Base-by-base conservation (phyloP, 345 rosid genomes). In the Salix dunnii region DNA sequence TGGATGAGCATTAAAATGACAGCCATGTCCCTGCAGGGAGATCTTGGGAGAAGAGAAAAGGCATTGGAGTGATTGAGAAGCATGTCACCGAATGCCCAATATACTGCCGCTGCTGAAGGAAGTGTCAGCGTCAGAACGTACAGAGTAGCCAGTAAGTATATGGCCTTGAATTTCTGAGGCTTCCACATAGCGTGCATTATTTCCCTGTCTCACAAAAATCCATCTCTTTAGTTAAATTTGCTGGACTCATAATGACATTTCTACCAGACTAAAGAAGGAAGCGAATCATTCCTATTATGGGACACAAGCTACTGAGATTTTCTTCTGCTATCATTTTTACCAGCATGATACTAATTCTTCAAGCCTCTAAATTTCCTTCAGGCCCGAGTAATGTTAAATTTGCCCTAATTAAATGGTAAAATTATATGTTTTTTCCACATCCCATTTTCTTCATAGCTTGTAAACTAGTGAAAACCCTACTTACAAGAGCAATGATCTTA, bases 161-260 rank as follows among this genome's bases (percentile, higher is more conserved):
- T 93, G 9, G 96, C 91, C 85, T 96, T 96, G 89, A 96, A 96
- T 82, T 93, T 93, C 82, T 96, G 94, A 3, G 99, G 99, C 85
- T 95, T 95, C 99, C 99, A 95, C 99, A 95, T 95, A 27, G 99
- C 99, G 72, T 96, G 99, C 99, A 96, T 96, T 7, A 96, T 84
- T 81, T 96, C 98, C 85, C 99, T 96, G 91, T 62, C 17, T 42
- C 65, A 3, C 33, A 40, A 70, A 70, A 18, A 3, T 68, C 65
- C 67, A 64, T 62, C 17, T 58, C 28, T 58, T 58, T 23, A 58
- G 63, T 58, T n/a, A 55, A n/a, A 53, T 53, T 6, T 20, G 60
- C 0, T 21, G 60, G 60, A 7, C 12, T 53, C 60, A 2, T 53
- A 0, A 7, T 53, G 7, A 53, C 23, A 21, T 21, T 21, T 53